Conservation (phyloP, 2,329 filamentous ascomycete genomes). For the Aspergillus brunneoviolaceus region DNA sequence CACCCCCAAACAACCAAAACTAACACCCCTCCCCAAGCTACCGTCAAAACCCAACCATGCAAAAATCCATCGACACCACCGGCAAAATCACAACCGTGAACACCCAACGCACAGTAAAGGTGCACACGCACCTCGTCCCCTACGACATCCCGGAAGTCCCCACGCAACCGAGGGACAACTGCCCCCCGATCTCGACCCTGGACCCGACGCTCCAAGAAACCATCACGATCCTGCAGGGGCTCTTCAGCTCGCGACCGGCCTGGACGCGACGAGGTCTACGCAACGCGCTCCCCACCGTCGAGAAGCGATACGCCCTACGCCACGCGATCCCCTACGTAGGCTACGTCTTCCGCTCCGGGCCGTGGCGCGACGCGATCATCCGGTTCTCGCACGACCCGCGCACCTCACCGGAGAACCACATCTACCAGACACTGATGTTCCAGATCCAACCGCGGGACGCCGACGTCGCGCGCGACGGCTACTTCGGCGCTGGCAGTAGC, state of each 20-base stretch:
- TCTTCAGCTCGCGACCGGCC: slow-evolving; percentile 73
- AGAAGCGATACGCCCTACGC: slow-evolving; percentile 60
- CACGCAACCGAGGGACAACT: slow-evolving; percentile 57
- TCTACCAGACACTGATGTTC: slow-evolving; percentile 89
- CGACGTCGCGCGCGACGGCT: slow-evolving; percentile 34
- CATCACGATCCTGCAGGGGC: slow-evolving; percentile 61
- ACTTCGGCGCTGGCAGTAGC: slow-evolving; percentile 7
- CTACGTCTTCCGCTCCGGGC: slow-evolving; percentile 89
- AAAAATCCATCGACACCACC: slow-evolving; percentile 57
- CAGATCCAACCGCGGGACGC: slow-evolving; percentile 55
- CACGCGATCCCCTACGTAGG: slow-evolving; percentile 79
- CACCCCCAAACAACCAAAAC: slow-evolving; percentile 21
- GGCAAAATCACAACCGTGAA: slow-evolving; percentile 60
- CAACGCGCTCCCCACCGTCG: slow-evolving; percentile 62
- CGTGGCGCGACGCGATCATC: slow-evolving; percentile 86
- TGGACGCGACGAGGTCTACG: slow-evolving; percentile 82
- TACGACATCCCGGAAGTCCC: slow-evolving; percentile 65
- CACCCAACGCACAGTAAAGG: slow-evolving; percentile 59
- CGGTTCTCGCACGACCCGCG: slow-evolving; percentile 85
- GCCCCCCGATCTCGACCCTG: slow-evolving; percentile 50
- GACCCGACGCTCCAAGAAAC: slow-evolving; percentile 63
- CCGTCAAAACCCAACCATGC: slow-evolving; percentile 79
- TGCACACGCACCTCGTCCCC: slow-evolving; percentile 57
- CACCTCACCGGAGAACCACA: slow-evolving; percentile 69
- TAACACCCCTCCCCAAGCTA: slow-evolving; percentile 60